phyloP scores from a whole-genome alignment of 2,329 filamentous ascomycete species.

The Fusarium nygamai region DNA sequence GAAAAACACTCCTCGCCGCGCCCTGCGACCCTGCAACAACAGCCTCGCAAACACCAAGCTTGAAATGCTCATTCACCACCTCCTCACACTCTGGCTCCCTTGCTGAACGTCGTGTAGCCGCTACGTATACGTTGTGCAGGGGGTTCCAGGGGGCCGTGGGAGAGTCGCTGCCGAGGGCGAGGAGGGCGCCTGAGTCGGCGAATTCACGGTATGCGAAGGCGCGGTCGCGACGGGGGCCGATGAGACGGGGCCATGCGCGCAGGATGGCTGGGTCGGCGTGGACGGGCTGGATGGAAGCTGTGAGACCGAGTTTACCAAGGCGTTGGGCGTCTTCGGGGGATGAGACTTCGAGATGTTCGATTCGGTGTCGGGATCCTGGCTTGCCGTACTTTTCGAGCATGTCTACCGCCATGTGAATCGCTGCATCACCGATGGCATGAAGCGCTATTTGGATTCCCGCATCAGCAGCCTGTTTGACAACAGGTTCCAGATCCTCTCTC shows the following conservation, averaged over 20 bases:
- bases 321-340: slow-evolving; percentile 63
- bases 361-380: slow-evolving; percentile 63
- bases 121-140: slow-evolving; percentile 65
- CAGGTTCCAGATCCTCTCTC: slow-evolving; percentile 59
- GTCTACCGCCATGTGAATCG: slow-evolving; percentile 66
- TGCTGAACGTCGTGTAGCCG: slow-evolving; percentile 63
- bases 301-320: slow-evolving; percentile 66
- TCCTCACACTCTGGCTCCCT: slow-evolving; percentile 54
- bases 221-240: slow-evolving; percentile 64
- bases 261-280: slow-evolving; percentile 69
- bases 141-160: slow-evolving; percentile 66
- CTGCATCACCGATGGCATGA: slow-evolving; percentile 71
- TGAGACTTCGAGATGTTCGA: slow-evolving; percentile 71
- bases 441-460: slow-evolving; percentile 68
- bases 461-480: slow-evolving; percentile 62
- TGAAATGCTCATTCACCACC: slow-evolving; percentile 62
- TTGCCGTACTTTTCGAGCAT: slow-evolving; percentile 55
- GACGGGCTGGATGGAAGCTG: slow-evolving; percentile 65
- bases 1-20: slow-evolving; percentile 64
- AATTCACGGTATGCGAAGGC: slow-evolving; percentile 72
- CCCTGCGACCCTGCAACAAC: slow-evolving; percentile 62
- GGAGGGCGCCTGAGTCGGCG: slow-evolving; percentile 59
- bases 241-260: slow-evolving; percentile 65
- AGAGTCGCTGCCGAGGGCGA: slow-evolving; percentile 66
- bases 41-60: slow-evolving; percentile 60